These are phyloP conservation scores for Haematococcus lacustris DNA, from an alignment of 139 green algal genomes.

Conservation along the genomic window DNA sequence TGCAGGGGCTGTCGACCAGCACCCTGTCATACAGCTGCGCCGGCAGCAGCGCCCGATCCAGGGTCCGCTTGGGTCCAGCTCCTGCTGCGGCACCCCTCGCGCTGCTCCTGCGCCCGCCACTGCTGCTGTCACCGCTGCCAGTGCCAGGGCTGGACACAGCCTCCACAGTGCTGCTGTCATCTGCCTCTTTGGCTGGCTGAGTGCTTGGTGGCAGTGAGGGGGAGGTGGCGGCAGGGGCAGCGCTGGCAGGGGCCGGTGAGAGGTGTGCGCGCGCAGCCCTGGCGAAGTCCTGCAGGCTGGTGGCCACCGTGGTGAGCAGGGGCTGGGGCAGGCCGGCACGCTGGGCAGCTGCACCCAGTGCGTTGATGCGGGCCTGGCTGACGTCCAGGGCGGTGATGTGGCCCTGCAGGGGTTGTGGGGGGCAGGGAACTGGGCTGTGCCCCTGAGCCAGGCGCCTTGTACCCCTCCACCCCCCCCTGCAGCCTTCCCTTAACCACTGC, in stretches of 20 bases:
- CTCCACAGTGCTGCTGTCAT: background rate
- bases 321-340: constrained; percentile 11
- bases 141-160: background rate
- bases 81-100: too few relatives aligned
- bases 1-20: constrained; percentile 86
- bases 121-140: constrained; percentile 4
- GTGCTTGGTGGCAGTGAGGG: too few relatives aligned
- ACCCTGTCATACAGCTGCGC: constrained; percentile 60
- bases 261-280: background rate
- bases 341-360: constrained; percentile 24
- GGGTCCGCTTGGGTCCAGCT: too few relatives aligned
- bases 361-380: constrained; percentile 17
- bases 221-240: too few relatives aligned
- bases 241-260: background rate
- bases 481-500: background rate
- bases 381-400: constrained; percentile 50
- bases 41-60: background rate
- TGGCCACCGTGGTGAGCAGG: constrained; percentile 14
- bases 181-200: too few relatives aligned
- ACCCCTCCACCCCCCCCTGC: background rate
- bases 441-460: background rate
- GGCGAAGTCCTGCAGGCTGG: constrained; percentile 19
- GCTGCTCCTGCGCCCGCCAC: background rate
- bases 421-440: background rate
- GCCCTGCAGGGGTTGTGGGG: constrained; percentile 11